phyloP scores from a whole-genome alignment of 192 early-diverging fungal genomes.

The Rhizophlyctis rosea region DNA sequence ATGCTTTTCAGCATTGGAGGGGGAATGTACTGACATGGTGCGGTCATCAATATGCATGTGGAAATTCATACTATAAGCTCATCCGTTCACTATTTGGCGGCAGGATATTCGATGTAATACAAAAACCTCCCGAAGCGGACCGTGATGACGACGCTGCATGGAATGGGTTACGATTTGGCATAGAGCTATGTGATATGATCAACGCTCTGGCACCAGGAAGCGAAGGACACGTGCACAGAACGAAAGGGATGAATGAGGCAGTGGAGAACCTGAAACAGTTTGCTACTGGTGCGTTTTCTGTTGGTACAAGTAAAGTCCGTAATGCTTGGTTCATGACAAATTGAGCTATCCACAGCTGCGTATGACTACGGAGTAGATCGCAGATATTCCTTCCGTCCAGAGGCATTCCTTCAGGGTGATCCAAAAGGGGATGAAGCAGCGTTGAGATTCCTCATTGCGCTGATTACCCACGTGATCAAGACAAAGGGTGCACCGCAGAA shows the following conservation, averaged over 20 bases:
- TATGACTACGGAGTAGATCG: constrained; percentile 25
- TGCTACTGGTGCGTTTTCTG: constrained; percentile 12
- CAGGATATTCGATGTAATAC: background rate
- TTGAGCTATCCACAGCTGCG: background rate
- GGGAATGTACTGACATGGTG: background rate
- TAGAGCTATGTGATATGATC: constrained; percentile 23
- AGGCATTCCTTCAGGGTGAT: constrained; percentile 39
- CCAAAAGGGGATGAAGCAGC: constrained; percentile 36
- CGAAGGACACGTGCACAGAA: constrained; percentile 23
- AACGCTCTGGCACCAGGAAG: constrained; percentile 31
- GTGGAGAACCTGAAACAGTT: constrained; percentile 35
- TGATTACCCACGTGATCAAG: constrained; percentile 17
- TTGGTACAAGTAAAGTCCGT: background rate
- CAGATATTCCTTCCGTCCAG: constrained; percentile 31
- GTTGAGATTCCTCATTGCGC: constrained; percentile 22
- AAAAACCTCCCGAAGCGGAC: constrained; percentile 1
- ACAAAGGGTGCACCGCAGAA: too few relatives aligned
- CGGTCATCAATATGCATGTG: background rate
- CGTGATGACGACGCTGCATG: constrained; percentile 2
- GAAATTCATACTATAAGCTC: background rate
- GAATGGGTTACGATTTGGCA: constrained; percentile 35
- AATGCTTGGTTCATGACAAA: background rate
- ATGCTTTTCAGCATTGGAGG: background rate
- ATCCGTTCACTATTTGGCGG: background rate
- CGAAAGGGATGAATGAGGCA: constrained; percentile 11